phyloP scores from a whole-genome alignment of 2,329 filamentous ascomycete genomes.

The Setomelanomma holmii region DNA sequence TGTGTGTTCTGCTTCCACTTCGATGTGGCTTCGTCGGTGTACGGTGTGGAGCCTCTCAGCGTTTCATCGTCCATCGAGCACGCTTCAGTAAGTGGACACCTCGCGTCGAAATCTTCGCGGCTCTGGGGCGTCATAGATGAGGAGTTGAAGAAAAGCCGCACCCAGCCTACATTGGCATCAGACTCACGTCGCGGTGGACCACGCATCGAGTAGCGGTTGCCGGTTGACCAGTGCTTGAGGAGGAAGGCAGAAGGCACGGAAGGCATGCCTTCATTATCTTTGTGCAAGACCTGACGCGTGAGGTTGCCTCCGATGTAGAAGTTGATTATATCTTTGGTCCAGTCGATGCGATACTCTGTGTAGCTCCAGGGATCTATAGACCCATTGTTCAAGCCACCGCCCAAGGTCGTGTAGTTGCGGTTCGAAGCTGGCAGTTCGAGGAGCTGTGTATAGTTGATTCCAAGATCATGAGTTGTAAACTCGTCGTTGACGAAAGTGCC shows the following conservation, averaged over 20 bases:
- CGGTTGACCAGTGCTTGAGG: conserved; percentile 59
- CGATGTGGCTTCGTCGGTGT: conserved; percentile 23
- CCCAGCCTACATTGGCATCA: conserved; percentile 54
- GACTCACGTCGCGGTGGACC: conserved; percentile 53
- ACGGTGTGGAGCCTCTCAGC: conserved; percentile 43
- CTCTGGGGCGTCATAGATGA: conserved; percentile 48
- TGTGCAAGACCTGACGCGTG: conserved; percentile 43
- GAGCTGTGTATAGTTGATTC: conserved; percentile 52
- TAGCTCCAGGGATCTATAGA: conserved; percentile 53
- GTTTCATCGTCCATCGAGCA: conserved; percentile 47
- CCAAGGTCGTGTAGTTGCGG: conserved; percentile 50
- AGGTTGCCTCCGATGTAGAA: conserved; percentile 53
- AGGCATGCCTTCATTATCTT: conserved; percentile 45
- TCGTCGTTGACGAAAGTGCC: conserved; percentile 49
- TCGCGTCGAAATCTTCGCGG: conserved; percentile 33
- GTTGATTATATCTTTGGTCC: conserved; percentile 53
- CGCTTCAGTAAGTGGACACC: conserved; percentile 39
- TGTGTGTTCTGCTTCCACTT: conserved; percentile 40
- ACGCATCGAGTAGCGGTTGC: conserved; percentile 54
- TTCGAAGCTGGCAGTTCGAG: conserved; percentile 32
- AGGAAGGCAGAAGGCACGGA: conserved; percentile 52
- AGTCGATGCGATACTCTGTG: conserved; percentile 57
- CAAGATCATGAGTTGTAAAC: conserved; percentile 46
- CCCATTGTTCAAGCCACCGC: conserved; percentile 34
- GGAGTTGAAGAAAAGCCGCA: conserved; percentile 60